phyloP scores from a whole-genome alignment of 2,329 filamentous ascomycete genomes.

The Penicillium sp. region DNA sequence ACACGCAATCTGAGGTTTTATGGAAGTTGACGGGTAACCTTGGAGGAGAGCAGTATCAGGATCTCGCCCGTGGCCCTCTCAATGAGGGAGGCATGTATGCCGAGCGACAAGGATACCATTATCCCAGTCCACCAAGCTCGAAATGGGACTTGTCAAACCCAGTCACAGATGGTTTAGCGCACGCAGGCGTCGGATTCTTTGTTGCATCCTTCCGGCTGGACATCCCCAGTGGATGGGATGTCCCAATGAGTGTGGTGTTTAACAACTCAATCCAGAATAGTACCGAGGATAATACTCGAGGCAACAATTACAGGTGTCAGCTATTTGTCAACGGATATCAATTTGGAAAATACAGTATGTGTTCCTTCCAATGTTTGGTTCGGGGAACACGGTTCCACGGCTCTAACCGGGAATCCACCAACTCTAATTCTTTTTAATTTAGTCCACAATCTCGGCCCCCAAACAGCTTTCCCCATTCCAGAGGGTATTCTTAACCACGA shows the following conservation, averaged over 20 bases:
- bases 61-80: slow-evolving; percentile 50
- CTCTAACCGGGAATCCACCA: not conserved
- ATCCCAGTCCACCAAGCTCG: slow-evolving; percentile 41
- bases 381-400: not conserved
- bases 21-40: slow-evolving; percentile 59
- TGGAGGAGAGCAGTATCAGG: slow-evolving; percentile 52
- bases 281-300: not conserved
- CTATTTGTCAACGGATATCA: slow-evolving; percentile 54
- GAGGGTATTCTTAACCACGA: slow-evolving; percentile 52
- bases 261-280: slow-evolving; percentile 5
- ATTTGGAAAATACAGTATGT: slow-evolving; percentile 49
- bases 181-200: slow-evolving; percentile 51
- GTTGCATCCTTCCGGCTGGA: slow-evolving; percentile 48
- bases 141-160: slow-evolving; percentile 29
- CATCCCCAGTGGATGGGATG: slow-evolving; percentile 51
- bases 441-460: slow-evolving; percentile 53
- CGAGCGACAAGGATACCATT: slow-evolving; percentile 54
- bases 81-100: slow-evolving; percentile 56
- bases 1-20: slow-evolving; percentile 26
- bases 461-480: slow-evolving; percentile 51
- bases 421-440: not conserved
- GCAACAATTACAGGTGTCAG: slow-evolving; percentile 40
- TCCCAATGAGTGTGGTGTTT: slow-evolving; percentile 52
- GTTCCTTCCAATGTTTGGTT: not conserved
- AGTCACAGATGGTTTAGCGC: slow-evolving; percentile 31